phyloP scores from a whole-genome alignment of 2,329 filamentous ascomycete genomes.

The Clarireedia hainanense region DNA sequence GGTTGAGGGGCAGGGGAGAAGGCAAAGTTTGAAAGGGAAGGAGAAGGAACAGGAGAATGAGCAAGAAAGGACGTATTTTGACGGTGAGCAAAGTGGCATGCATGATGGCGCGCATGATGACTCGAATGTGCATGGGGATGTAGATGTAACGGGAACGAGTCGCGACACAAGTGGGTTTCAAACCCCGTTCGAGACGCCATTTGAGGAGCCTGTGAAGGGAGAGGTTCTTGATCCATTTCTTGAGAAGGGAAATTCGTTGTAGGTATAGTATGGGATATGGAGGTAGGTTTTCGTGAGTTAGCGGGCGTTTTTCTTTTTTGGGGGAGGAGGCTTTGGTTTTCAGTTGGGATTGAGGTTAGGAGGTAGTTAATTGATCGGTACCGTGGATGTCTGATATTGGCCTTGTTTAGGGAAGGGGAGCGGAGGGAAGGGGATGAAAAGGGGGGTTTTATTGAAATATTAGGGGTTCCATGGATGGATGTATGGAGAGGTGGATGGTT shows the following conservation, averaged over 20 bases:
- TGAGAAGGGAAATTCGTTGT: slow-evolving; percentile 6
- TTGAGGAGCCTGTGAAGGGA: background rate
- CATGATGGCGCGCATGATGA: background rate
- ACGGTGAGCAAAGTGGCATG: background rate
- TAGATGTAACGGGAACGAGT: background rate
- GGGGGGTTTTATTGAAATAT: too few relatives aligned
- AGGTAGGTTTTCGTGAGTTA: background rate
- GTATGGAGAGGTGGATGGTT: too few relatives aligned
- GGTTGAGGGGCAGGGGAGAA: slow-evolving; percentile 8
- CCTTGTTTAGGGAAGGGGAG: too few relatives aligned
- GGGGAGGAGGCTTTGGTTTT: too few relatives aligned
- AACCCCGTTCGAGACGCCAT: background rate
- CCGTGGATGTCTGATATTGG: too few relatives aligned
- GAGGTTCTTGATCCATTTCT: background rate
- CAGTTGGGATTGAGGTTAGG: too few relatives aligned
- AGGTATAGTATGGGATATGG: too few relatives aligned
- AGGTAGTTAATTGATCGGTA: too few relatives aligned
- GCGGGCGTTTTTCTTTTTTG: background rate
- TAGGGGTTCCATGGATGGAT: too few relatives aligned
- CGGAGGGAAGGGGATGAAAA: too few relatives aligned
- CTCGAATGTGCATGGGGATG: background rate
- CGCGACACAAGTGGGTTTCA: slow-evolving; percentile 1
- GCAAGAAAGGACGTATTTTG: background rate
- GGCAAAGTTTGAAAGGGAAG: background rate
- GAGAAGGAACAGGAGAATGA: slow-evolving; percentile 2